A percentile compares a stretch with the other conserved stretches of the same genome.
Evolutionary conservation across 164 flowering plant species (phyloP).

Genomic region (Stephania japonica): DNA sequence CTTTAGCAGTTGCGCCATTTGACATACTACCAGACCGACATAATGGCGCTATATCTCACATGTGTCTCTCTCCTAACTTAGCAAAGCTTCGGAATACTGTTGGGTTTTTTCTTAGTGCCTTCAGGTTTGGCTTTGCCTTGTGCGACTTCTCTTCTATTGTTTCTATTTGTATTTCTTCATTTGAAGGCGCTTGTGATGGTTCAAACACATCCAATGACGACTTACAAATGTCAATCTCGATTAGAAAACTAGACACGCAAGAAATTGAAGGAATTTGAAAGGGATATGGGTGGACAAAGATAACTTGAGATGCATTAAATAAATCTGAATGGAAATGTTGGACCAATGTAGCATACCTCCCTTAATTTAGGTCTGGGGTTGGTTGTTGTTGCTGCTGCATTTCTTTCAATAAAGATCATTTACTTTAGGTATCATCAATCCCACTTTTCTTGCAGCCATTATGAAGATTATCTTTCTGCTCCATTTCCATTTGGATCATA

Average conservation of each 20-base stretch:
- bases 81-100: conserved; percentile 66
- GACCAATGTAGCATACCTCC: no score
- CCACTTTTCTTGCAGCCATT: conserved; percentile 50
- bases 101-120: conserved; percentile 75
- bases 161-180: neutral
- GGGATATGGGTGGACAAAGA: no score
- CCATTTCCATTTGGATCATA: conserved; percentile 96
- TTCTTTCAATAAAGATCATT: neutral
- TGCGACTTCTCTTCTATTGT: neutral
- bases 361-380: no score
- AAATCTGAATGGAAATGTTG: no score
- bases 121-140: conserved; percentile 43
- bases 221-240: no score
- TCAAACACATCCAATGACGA: no score
- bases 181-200: no score
- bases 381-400: no score
- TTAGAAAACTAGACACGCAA: no score
- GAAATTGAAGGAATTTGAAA: no score
- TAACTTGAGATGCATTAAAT: no score
- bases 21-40: conserved; percentile 70
- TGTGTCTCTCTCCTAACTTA: conserved; percentile 58
- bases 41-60: conserved; percentile 51
- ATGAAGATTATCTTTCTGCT: conserved; percentile 74
- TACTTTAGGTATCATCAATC: neutral
- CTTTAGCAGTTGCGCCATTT: conserved; percentile 84